A percentile compares a stretch with the other conserved stretches of the same genome.
Conservation (phyloP, 805 yeast species). For the Kluyveromyces dobzhanskii region DNA sequence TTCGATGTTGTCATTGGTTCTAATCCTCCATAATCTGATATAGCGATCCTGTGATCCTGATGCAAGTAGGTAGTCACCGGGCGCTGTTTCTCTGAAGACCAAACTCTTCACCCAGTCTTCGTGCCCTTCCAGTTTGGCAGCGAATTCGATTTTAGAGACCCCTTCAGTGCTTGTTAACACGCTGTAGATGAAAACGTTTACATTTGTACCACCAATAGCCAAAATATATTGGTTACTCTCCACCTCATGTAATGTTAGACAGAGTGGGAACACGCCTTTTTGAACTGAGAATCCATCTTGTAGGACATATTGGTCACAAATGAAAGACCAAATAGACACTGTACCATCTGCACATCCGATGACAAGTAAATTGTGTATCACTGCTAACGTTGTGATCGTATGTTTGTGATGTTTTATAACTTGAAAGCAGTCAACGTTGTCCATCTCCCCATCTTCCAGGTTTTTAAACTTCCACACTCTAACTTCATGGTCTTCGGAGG, state of each 20-base stretch:
- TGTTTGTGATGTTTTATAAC: conserved; percentile 35
- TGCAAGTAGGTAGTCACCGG: conserved; percentile 60
- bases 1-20: conserved; percentile 46
- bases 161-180: conserved; percentile 24
- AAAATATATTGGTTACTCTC: conserved; percentile 34
- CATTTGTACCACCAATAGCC: conserved; percentile 68
- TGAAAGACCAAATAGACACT: conserved; percentile 41
- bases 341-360: conserved; percentile 62
- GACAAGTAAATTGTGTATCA: conserved; percentile 34
- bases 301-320: conserved; percentile 12
- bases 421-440: conserved; percentile 18
- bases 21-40: conserved; percentile 80
- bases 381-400: conserved; percentile 50
- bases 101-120: conserved; percentile 92
- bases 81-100: conserved; percentile 42
- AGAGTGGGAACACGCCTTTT: conserved; percentile 22
- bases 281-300: conserved; percentile 19
- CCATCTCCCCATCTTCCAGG: conserved; percentile 4
- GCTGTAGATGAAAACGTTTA: conserved; percentile 45
- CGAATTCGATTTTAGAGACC: conserved; percentile 17
- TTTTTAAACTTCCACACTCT: conserved; percentile 45
- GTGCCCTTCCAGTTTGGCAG: conserved; percentile 71
- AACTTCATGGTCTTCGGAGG: conserved; percentile 59
- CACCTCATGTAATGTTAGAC: conserved; percentile 20
- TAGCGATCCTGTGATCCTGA: conserved; percentile 90